Evolutionary conservation across 2,329 filamentous ascomycete genomes (phyloP).

Genomic region (Davidsoniella australis): DNA sequence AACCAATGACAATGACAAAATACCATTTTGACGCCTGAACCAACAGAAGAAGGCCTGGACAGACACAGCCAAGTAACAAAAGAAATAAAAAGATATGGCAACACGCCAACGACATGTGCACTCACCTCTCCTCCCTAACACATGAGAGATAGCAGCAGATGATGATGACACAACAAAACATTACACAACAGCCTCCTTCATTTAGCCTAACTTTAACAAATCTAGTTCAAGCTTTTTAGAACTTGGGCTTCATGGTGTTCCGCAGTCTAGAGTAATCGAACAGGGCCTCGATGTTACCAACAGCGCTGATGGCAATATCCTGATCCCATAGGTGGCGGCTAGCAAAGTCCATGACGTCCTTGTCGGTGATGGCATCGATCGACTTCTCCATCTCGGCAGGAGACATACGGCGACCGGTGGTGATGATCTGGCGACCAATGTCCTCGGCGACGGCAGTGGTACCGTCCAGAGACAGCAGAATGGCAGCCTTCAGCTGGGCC

Average conservation of each 20-base stretch:
- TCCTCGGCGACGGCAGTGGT: slow-evolving; percentile 96
- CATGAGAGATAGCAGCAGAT: slow-evolving; percentile 9
- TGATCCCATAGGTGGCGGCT: slow-evolving; percentile 94
- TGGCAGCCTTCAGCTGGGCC: slow-evolving; percentile 95
- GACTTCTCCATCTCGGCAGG: slow-evolving; percentile 89
- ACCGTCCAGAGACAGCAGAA: slow-evolving; percentile 91
- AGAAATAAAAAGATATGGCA: slow-evolving; percentile 9
- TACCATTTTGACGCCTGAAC: slow-evolving; percentile 10
- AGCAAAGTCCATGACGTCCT: slow-evolving; percentile 94
- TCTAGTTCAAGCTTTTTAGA: slow-evolving; percentile 22
- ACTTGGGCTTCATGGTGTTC: slow-evolving; percentile 76
- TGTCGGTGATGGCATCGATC: slow-evolving; percentile 77
- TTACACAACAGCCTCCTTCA: slow-evolving; percentile 11
- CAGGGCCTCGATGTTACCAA: slow-evolving; percentile 79
- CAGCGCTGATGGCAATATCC: slow-evolving; percentile 83
- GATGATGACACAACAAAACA: slow-evolving; percentile 10
- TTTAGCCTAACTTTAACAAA: slow-evolving; percentile 10
- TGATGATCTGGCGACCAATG: slow-evolving; percentile 96
- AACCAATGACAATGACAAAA: slow-evolving; percentile 6
- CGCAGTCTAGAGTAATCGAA: slow-evolving; percentile 65
- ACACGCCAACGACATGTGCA: neutral
- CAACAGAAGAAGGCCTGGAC: neutral
- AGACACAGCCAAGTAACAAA: slow-evolving; percentile 8
- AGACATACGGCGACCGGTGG: slow-evolving; percentile 78
- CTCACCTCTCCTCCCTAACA: neutral